These are phyloP conservation scores for Yarrowia galli DNA, from an alignment of 1,139 yeast species.

Conservation along the genomic window DNA sequence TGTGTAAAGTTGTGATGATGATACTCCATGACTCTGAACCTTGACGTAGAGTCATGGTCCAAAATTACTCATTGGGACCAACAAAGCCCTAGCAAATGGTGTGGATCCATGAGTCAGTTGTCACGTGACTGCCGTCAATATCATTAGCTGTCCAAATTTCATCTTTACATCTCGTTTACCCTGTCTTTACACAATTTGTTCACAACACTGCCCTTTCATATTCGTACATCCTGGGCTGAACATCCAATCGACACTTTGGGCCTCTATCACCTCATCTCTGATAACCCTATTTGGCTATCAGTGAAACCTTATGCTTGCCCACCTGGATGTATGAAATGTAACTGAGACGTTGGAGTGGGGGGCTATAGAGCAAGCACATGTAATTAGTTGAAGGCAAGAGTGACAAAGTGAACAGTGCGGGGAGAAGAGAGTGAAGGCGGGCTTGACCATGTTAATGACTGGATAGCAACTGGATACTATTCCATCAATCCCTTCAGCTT, in stretches of 20 bases:
- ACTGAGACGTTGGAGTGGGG: constrained; percentile 15
- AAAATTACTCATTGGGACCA: not conserved
- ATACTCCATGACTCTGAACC: constrained; percentile 1
- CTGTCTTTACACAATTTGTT: too few relatives aligned
- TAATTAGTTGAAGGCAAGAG: too few relatives aligned
- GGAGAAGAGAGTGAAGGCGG: too few relatives aligned
- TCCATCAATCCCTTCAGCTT: too few relatives aligned
- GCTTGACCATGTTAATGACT: too few relatives aligned
- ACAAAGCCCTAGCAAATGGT: not conserved
- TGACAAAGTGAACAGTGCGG: too few relatives aligned
- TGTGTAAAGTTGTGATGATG: too few relatives aligned
- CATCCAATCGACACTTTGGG: constrained; percentile 1
- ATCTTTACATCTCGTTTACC: not conserved
- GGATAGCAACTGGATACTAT: too few relatives aligned
- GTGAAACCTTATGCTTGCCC: not conserved
- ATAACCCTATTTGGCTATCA: constrained; percentile 23
- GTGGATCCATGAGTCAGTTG: too few relatives aligned
- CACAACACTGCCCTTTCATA: not conserved
- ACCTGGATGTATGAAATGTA: not conserved
- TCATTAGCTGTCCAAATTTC: not conserved
- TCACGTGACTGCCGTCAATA: too few relatives aligned
- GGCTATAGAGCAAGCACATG: too few relatives aligned
- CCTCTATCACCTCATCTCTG: constrained; percentile 31
- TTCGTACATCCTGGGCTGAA: not conserved
- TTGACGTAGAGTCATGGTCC: constrained; percentile 3